These are phyloP conservation scores for Wickerhamomyces bisporus DNA, from an alignment of 805 yeast species.

Conservation along the genomic window DNA sequence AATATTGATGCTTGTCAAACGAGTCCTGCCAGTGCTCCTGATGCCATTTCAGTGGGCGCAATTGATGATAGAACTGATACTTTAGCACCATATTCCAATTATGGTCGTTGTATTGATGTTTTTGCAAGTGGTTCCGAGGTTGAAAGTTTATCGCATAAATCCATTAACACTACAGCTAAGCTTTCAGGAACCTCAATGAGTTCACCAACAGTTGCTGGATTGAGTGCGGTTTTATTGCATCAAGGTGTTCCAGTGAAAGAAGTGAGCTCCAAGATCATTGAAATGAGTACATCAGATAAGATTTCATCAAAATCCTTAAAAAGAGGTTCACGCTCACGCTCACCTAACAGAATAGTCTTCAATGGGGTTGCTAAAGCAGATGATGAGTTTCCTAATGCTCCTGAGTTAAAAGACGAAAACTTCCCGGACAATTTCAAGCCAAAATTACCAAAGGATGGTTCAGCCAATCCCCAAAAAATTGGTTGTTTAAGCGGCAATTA, in stretches of 20 bases:
- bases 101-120: slow-evolving; percentile 88
- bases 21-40: slow-evolving; percentile 79
- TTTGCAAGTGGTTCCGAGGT: slow-evolving; percentile 79
- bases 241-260: slow-evolving; percentile 41
- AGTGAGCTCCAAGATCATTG: slow-evolving; percentile 37
- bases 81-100: slow-evolving; percentile 78
- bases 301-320: slow-evolving; percentile 44
- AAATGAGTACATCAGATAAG: slow-evolving; percentile 40
- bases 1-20: slow-evolving; percentile 71
- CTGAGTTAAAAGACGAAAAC: neutral
- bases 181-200: slow-evolving; percentile 83
- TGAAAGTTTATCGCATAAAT: slow-evolving; percentile 42
- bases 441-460: neutral
- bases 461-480: neutral
- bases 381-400: slow-evolving; percentile 23
- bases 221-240: slow-evolving; percentile 50
- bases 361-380: slow-evolving; percentile 31
- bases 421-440: neutral
- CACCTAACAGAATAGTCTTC: slow-evolving; percentile 55
- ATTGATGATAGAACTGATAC: slow-evolving; percentile 68
- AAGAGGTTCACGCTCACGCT: too few relatives aligned
- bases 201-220: slow-evolving; percentile 68
- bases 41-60: slow-evolving; percentile 82
- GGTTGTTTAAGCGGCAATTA: too few relatives aligned
- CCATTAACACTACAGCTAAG: slow-evolving; percentile 16